Evolutionary conservation across 345 rosid species (phyloP), one percentile per base, ranked within the genome.

Genomic region (Excoecaria cochinchinensis): DNA sequence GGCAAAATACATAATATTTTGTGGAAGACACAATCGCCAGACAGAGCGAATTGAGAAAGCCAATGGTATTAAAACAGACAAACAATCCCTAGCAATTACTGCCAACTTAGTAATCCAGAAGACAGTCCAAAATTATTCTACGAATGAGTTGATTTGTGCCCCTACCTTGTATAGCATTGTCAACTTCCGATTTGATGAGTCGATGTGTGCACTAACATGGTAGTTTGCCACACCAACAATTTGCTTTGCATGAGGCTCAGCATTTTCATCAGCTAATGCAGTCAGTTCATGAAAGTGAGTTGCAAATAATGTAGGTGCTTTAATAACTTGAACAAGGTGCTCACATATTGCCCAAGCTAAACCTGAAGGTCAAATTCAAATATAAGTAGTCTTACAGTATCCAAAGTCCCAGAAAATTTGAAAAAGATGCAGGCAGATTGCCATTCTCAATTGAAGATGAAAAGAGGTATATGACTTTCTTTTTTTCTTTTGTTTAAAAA

Each of bases 341-440:
- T 93, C 99, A n/a, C 99, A 95, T 79, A 95, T 95, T 74, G 97
- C 99, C 99, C 99, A 93, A 6, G 99, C 99, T 74, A 93, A 85
- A 84, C 98, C 99, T 95, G 87, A 58, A 44, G 7, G 59, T 19
- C 60, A 56, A 52, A 52, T 22, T 21, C 42, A 58, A 55, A 65
- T 24, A 77, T 9, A 44, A 44, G 10, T 5, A 65, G 21, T 36
- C 66, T 31, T 51, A 38, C 21, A 6, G 31, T 42, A 55, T 38
- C 59, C 71, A 71, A 31, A 25, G 42, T 17, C 31, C 19, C 65
- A 36, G 55, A 63, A 55, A 68, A 47, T 71, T 56, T 10, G 21
- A 50, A 46, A 38, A 1, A 58, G 24, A 48, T 9, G 53, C 1
- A 51, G 44, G 3, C 22, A 59, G 50, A 59, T 42, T 24, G 40